Evolutionary conservation across 441 rosid genomes (phyloP).

Genomic region (Populus hybrid): DNA sequence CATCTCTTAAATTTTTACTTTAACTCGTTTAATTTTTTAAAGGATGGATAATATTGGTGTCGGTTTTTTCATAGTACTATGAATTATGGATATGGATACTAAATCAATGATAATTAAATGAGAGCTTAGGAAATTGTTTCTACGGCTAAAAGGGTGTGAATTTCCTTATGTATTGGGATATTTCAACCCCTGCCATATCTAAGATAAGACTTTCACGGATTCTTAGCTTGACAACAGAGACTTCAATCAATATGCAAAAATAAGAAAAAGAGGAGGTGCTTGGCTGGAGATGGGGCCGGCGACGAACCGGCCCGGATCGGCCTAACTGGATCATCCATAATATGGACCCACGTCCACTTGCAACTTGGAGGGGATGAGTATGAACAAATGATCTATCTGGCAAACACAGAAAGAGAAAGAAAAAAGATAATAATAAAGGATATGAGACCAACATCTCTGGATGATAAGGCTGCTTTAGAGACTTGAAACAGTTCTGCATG

Average conservation of each 20-base stretch:
- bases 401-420: background rate
- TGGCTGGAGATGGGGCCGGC: conserved; percentile 12
- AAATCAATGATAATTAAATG: background rate
- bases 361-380: conserved; percentile 12
- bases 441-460: background rate
- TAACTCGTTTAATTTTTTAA: too few relatives aligned
- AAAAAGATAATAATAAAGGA: background rate
- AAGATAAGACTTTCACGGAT: background rate
- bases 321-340: conserved; percentile 5
- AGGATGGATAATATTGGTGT: too few relatives aligned
- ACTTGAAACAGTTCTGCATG: background rate
- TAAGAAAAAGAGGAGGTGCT: background rate
- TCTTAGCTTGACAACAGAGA: background rate
- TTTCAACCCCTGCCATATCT: background rate
- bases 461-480: background rate
- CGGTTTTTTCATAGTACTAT: too few relatives aligned
- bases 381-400: conserved; percentile 9
- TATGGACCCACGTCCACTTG: conserved; percentile 15
- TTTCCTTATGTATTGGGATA: background rate
- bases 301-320: background rate
- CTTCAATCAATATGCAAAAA: background rate
- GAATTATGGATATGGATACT: too few relatives aligned
- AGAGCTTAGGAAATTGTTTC: background rate
- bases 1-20: too few relatives aligned
- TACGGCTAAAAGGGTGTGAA: background rate